These are phyloP conservation scores for Hypsizygus marmoreus DNA, from an alignment of 768 basidiomycete species.

Conservation along the genomic window DNA sequence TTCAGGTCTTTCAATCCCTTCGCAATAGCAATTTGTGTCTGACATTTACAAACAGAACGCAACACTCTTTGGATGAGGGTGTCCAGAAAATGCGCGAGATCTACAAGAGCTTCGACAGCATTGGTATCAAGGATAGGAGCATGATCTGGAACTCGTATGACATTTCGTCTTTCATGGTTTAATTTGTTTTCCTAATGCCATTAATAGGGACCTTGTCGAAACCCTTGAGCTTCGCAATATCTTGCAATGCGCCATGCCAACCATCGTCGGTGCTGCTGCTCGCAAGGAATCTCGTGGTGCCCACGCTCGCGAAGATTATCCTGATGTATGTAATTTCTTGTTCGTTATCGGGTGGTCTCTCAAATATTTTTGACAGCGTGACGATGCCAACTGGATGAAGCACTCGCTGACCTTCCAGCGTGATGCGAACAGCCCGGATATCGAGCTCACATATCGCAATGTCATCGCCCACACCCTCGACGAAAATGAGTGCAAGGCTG, in stretches of 20 bases:
- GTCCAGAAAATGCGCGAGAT: slow-evolving; percentile 84
- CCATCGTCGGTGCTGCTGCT: slow-evolving; percentile 89
- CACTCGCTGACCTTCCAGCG: slow-evolving; percentile 94
- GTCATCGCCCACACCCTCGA: slow-evolving; percentile 90
- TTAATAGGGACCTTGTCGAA: slow-evolving; percentile 86
- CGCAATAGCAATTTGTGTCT: slow-evolving; percentile 1
- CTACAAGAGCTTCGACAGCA: slow-evolving; percentile 86
- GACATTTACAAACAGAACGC: slow-evolving; percentile 57
- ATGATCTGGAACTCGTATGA: slow-evolving; percentile 99
- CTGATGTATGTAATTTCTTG: slow-evolving; percentile 65
- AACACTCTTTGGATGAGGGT: slow-evolving; percentile 88
- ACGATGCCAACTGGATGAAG: slow-evolving; percentile 94
- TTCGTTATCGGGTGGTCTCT: not conserved
- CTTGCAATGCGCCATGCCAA: slow-evolving; percentile 93
- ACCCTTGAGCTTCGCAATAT: slow-evolving; percentile 96
- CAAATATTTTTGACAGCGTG: slow-evolving; percentile 66
- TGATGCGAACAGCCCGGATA: slow-evolving; percentile 74
- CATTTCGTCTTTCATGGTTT: not conserved
- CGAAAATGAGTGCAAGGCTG: slow-evolving; percentile 94
- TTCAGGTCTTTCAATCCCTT: slow-evolving; percentile 60
- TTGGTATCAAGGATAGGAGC: slow-evolving; percentile 96
- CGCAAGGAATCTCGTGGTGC: slow-evolving; percentile 98
- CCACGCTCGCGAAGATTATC: slow-evolving; percentile 96
- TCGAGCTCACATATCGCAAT: slow-evolving; percentile 84
- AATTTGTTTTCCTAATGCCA: slow-evolving; percentile 6